Base-by-base conservation (phyloP, 2,329 filamentous ascomycete genomes). In the Trichocomaceae sp. region DNA sequence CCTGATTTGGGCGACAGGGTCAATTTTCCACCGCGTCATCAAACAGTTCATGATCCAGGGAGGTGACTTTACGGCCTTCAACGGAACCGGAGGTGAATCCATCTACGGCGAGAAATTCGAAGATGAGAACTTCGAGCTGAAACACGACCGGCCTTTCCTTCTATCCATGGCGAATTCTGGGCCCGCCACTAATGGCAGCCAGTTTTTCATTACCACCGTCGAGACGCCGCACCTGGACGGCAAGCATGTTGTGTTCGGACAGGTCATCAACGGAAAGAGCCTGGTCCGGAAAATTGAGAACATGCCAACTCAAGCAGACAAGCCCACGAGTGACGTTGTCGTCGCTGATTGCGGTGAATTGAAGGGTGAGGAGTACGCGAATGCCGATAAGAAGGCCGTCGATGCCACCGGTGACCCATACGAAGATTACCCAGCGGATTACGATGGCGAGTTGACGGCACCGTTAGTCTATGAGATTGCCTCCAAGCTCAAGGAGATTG, bases 11-110 rank as follows among this genome's bases (percentile, higher is more conserved):
- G 15, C 55, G 77, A 47, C 33, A 53, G 87, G 89, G 63, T 95
- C 88, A 58, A 79, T 77, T 64, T 97, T 99, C 80, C 92, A 99
- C 79, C 88, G 92, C 50, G 88, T 99, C 61, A 99, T 99, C 78
- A 96, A 96, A 80, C 83, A 88, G 66, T 99, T 99, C 76, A 97
- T 99, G 92, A 93, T 96, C 67, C 88, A 96, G 77, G 91, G 93
- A 68, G 92, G 93, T 74, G 93, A 97, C 73, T 99, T 99, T 72
- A 99, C 92, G 48, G 85, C 83, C 54, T 90, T 90, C 70, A 92
- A 97, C 70, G 93, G 92, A 61, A 97, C 92, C 23, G 92, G 92
- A 61, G 92, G 92, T 67, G 93, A 97, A 77, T 93, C 88, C 60
- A 97, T 99, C 73, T 99, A 97, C 69, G 92, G 92, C 67, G 87